A percentile compares a stretch with the other conserved stretches of the same genome.
These are phyloP conservation scores for Saturnispora serradocipensis DNA, from an alignment of 805 yeast genomes.

Conservation along the genomic window DNA sequence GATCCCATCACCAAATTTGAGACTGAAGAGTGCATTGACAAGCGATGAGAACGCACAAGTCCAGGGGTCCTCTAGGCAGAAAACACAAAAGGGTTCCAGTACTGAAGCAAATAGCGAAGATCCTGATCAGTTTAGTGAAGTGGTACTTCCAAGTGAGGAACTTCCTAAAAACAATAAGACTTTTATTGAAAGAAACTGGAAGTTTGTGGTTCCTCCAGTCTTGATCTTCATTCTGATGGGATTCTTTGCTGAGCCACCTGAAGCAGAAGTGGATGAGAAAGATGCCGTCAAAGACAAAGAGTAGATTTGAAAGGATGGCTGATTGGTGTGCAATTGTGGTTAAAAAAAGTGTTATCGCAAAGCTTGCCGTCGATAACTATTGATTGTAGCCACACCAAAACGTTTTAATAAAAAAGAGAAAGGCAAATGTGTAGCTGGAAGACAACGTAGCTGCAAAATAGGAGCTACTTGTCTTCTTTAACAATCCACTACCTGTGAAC, in stretches of 20 bases:
- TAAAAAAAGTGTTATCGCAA: not conserved
- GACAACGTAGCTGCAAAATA: too few species aligned
- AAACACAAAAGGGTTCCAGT: not conserved
- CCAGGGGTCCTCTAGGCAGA: not conserved
- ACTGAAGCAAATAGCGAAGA: not conserved
- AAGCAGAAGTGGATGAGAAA: not conserved
- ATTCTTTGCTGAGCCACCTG: not conserved
- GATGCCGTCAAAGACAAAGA: not conserved
- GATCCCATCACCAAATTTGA: conserved; percentile 1
- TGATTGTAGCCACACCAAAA: too few species aligned
- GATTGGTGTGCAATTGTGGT: not conserved
- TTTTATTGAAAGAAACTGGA: conserved; percentile 55
- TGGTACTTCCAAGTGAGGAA: not conserved
- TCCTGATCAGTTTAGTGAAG: conserved; percentile 9
- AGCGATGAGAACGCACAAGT: not conserved
- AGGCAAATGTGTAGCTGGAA: too few species aligned
- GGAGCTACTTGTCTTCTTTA: too few species aligned
- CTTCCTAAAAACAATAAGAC: conserved; percentile 25
- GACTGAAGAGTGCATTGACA: not conserved
- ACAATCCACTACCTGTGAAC: not conserved
- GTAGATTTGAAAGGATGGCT: not conserved
- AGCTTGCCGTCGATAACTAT: not conserved
- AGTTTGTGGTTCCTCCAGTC: conserved; percentile 46
- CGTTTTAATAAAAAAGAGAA: too few species aligned
- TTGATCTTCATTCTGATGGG: not conserved